A percentile compares a stretch with the other conserved stretches of the same genome.
phyloP scores from a whole-genome alignment of 176 grass and related monocot genomes.

The Guadua angustifolia region DNA sequence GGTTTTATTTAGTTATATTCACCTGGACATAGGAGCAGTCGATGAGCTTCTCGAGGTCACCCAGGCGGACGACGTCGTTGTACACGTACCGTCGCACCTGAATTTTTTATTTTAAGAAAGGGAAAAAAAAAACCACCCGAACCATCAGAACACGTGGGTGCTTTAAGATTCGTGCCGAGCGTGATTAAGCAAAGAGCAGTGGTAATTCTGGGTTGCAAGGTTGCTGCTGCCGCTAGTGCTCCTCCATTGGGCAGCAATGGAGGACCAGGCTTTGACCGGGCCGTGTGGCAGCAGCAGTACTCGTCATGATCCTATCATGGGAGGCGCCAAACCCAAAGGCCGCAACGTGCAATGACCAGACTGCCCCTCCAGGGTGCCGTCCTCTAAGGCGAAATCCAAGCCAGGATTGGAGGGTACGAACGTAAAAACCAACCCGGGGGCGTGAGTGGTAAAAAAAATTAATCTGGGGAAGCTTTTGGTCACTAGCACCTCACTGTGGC shows the following conservation, averaged over 20 bases:
- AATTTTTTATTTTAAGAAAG: not conserved
- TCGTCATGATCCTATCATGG: not conserved
- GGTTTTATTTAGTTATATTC: not conserved
- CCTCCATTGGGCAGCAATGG: slow-evolving; percentile 37
- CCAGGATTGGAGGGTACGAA: not conserved
- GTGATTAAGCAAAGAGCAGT: not conserved
- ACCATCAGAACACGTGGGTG: not conserved
- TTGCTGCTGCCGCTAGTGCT: slow-evolving; percentile 14
- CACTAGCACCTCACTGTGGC: slow-evolving; percentile 36
- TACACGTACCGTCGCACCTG: slow-evolving; percentile 94
- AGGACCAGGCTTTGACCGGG: slow-evolving; percentile 65
- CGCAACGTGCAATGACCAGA: slow-evolving; percentile 11
- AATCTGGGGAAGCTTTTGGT: not conserved
- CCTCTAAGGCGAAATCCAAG: not conserved
- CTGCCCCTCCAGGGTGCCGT: slow-evolving; percentile 19
- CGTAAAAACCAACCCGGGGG: slow-evolving; percentile 12
- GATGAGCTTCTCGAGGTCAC: slow-evolving; percentile 86
- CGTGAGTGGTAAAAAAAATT: slow-evolving; percentile 17
- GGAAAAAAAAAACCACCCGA: not conserved
- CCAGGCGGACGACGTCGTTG: slow-evolving; percentile 91
- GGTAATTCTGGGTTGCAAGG: not conserved
- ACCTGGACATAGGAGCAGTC: slow-evolving; percentile 97
- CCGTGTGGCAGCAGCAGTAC: not conserved
- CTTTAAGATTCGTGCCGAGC: not conserved
- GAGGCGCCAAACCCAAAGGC: not conserved